Conservation (phyloP, 1,284 basidiomycete genomes). For the Tausonia pullulans region DNA sequence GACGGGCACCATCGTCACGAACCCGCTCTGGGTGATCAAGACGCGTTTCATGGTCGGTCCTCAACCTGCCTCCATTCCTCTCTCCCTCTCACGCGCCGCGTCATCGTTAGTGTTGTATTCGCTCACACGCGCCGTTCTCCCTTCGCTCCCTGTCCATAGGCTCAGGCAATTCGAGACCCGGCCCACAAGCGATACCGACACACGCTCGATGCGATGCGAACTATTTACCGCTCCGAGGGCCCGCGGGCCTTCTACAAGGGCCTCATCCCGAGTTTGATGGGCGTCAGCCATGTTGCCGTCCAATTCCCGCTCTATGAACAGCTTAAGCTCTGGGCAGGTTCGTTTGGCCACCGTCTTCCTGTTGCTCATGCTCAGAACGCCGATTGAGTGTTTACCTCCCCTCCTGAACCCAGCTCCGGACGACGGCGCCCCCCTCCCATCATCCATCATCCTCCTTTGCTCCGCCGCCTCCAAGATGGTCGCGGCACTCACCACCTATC, state of each 20-base stretch:
- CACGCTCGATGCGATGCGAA: slow-evolving; percentile 71
- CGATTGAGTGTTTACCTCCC: not conserved
- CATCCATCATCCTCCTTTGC: slow-evolving; percentile 64
- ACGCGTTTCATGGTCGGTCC: slow-evolving; percentile 84
- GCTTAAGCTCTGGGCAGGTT: slow-evolving; percentile 70
- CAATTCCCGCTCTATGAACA: slow-evolving; percentile 94
- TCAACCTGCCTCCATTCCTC: not conserved
- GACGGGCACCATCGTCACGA: slow-evolving; percentile 77
- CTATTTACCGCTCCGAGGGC: slow-evolving; percentile 80
- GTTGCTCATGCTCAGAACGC: not conserved
- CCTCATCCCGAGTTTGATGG: slow-evolving; percentile 73
- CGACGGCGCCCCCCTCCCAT: slow-evolving; percentile 46
- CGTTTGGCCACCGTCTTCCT: slow-evolving; percentile 30
- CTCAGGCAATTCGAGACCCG: slow-evolving; percentile 46
- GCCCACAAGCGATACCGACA: slow-evolving; percentile 67
- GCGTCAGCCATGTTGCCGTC: slow-evolving; percentile 83
- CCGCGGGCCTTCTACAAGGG: slow-evolving; percentile 80
- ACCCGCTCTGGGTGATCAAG: slow-evolving; percentile 94
- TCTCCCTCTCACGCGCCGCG: slow-evolving; percentile 1
- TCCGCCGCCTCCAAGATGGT: slow-evolving; percentile 87
- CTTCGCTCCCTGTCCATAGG: slow-evolving; percentile 21
- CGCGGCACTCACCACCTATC: slow-evolving; percentile 85
- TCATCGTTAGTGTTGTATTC: not conserved
- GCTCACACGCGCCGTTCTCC: not conserved
- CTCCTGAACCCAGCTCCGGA: slow-evolving; percentile 32